Evolutionary conservation across 2,329 filamentous ascomycete genomes (phyloP), one percentile per base, ranked within the genome.

Genomic region (Penicillium sclerotiorum): DNA sequence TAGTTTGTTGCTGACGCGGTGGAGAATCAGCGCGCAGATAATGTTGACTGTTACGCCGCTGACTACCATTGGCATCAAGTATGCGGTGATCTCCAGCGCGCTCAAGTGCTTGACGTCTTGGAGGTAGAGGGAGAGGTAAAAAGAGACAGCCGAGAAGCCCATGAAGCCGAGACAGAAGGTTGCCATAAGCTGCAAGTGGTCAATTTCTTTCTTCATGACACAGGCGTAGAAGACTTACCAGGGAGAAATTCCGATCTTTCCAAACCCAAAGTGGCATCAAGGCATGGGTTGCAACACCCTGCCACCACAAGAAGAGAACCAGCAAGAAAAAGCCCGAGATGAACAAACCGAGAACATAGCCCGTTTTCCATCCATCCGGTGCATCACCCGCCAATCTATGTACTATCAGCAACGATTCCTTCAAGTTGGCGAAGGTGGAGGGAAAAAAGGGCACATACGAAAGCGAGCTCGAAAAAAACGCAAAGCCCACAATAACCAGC

Each of bases 51-150:
- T 49, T 2, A 89, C 71, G 0, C 85, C 85, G 17, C 78, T 78
- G 38, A 88, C 74, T 1, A 82, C 82, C 75, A 86, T 84, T 0
- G 86, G 86, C 1, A 89, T 75, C 39, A 89, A 71, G 50, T 82
- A 80, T 4, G 86, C 77, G 0, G 85, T 85, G 2, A 85, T 81
- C 50, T 73, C 74, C 2, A 89, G 72, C 0, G 86, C 77, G 1
- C 77, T 76, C 49, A 80, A 73, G 8, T 69, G 45, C 36, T 78
- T 72, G 27, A 85, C 67, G 28, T 81, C 71, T 65, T 89, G 85
- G 71, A 89, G 81, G 65, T 82, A 87, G 7, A 87, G 77, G 0
- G 84, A 77, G 2, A 86, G 70, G 80, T 83, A 87, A 66, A 88
- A 88, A 15, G 77, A 70, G 23, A 80, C 75, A 5, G 81, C 75